Conservation (phyloP, 2,329 filamentous ascomycete genomes). For the Aspergillus luchuensis region DNA sequence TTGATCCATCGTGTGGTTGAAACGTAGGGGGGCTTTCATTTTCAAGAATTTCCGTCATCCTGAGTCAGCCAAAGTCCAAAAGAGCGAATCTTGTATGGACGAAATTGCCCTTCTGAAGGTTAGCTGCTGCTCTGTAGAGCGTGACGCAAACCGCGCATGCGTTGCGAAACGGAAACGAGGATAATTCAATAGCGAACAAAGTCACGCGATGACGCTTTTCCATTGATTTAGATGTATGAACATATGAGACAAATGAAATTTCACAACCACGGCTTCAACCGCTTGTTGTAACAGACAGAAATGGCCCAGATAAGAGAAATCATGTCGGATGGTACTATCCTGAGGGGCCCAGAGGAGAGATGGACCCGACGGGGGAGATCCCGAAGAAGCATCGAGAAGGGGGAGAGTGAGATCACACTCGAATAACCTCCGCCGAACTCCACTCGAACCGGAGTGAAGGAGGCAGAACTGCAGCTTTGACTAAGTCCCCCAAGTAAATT, state of each 20-base stretch:
- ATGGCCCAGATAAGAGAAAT: background rate
- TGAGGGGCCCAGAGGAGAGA: background rate
- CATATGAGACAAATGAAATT: background rate
- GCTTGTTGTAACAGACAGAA: background rate
- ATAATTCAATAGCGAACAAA: background rate
- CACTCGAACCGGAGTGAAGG: background rate
- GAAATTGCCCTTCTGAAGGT: background rate
- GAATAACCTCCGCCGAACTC: background rate
- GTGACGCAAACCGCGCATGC: background rate
- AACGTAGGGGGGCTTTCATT: background rate
- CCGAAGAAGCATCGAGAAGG: conserved; percentile 7
- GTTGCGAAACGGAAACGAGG: background rate
- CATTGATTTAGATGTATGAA: background rate
- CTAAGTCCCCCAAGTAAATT: too few relatives aligned
- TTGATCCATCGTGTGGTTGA: background rate
- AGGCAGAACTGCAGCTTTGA: background rate
- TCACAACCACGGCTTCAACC: background rate
- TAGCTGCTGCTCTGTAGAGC: background rate
- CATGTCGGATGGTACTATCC: background rate
- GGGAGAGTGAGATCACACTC: conserved; percentile 1
- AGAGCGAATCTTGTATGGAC: background rate
- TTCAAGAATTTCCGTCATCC: conserved; percentile 3
- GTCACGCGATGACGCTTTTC: background rate
- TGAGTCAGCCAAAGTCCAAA: background rate
- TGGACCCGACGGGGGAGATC: background rate